These are phyloP conservation scores for Pezicula carpinea DNA, from an alignment of 2,329 filamentous ascomycete species.

Conservation along the genomic window DNA sequence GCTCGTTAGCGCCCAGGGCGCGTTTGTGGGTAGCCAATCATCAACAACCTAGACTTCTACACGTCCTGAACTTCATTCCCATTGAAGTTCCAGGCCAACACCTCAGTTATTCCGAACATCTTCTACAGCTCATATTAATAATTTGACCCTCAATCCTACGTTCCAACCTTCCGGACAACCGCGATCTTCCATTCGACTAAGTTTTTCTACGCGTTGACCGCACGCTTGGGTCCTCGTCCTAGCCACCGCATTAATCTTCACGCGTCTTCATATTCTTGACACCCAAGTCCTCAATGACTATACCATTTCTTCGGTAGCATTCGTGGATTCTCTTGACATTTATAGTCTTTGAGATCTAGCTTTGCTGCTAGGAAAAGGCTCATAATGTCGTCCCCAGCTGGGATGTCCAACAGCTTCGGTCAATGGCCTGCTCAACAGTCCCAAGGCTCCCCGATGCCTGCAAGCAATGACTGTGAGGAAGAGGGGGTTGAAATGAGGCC, in stretches of 20 bases:
- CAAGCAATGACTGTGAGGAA: slow-evolving; percentile 30
- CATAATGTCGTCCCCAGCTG: slow-evolving; percentile 25
- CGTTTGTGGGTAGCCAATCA: too few species aligned
- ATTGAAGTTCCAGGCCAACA: too few species aligned
- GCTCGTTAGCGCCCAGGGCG: too few species aligned
- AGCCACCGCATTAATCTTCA: slow-evolving; percentile 18
- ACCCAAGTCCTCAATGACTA: slow-evolving; percentile 16
- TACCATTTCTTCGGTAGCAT: slow-evolving; percentile 8
- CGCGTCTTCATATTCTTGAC: slow-evolving; percentile 6
- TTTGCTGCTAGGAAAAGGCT: slow-evolving; percentile 16
- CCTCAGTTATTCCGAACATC: too few species aligned
- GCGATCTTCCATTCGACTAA: too few species aligned
- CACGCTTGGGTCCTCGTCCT: background rate
- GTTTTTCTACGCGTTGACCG: too few species aligned
- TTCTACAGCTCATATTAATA: too few species aligned
- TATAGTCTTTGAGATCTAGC: slow-evolving; percentile 9
- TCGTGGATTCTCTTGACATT: slow-evolving; percentile 10
- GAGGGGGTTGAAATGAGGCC: slow-evolving; percentile 43
- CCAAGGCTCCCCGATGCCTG: slow-evolving; percentile 13
- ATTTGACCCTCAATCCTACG: too few species aligned
- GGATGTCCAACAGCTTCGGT: slow-evolving; percentile 7
- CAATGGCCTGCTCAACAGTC: slow-evolving; percentile 15
- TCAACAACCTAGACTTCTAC: too few species aligned
- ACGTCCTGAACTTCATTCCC: too few species aligned
- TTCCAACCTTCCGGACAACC: too few species aligned